phyloP scores from a whole-genome alignment of 306 rosid species.

The Cucurbita moschata region DNA sequence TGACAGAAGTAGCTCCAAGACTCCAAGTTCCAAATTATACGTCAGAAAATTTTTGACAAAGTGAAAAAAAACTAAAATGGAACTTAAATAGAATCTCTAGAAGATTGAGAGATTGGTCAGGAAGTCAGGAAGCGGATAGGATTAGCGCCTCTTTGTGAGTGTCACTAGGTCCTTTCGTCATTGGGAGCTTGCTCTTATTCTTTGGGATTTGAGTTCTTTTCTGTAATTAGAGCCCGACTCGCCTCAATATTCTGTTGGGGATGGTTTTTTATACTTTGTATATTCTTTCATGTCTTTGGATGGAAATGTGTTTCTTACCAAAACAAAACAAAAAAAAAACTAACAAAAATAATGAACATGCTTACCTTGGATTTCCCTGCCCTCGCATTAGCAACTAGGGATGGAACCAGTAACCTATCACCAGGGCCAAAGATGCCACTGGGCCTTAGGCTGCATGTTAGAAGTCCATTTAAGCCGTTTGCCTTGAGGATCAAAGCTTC shows the following conservation, averaged over 20 bases:
- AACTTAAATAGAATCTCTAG: too few relatives aligned
- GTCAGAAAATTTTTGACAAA: background rate
- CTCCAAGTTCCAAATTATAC: background rate
- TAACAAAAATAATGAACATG: constrained; percentile 1
- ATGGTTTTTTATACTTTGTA: too few relatives aligned
- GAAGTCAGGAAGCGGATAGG: too few relatives aligned
- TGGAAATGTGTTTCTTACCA: background rate
- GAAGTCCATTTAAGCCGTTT: constrained; percentile 63
- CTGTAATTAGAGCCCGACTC: too few relatives aligned
- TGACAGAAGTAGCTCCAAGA: background rate
- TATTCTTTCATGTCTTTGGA: background rate
- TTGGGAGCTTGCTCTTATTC: too few relatives aligned
- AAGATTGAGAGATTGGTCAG: too few relatives aligned
- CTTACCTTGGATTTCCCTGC: constrained; percentile 85
- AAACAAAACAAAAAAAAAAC: background rate
- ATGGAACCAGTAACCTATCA: constrained; percentile 71
- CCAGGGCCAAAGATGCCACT: constrained; percentile 97
- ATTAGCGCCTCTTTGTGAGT: too few relatives aligned
- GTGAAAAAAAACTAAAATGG: background rate
- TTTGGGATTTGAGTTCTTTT: too few relatives aligned
- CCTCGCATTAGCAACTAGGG: constrained; percentile 61
- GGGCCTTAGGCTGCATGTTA: constrained; percentile 90
- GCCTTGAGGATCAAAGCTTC: constrained; percentile 70
- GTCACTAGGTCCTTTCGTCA: too few relatives aligned
- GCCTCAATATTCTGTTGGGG: too few relatives aligned